A percentile compares a stretch with the other conserved stretches of the same genome.
Evolutionary conservation across 352 stramenopile species (phyloP).

Genomic region (Pythium plurisporium): DNA sequence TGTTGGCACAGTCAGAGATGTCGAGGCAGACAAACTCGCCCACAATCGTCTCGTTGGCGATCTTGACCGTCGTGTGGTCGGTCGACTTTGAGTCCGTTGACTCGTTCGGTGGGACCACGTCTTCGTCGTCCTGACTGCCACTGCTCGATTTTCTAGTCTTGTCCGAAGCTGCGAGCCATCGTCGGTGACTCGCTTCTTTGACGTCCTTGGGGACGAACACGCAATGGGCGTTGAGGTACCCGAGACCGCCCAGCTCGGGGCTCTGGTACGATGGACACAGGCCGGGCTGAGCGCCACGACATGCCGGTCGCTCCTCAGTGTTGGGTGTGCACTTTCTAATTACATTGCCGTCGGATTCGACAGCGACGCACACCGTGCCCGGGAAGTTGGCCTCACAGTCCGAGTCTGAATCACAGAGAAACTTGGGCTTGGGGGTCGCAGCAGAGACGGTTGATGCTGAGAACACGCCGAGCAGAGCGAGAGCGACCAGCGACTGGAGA

Average conservation of each 20-base stretch:
- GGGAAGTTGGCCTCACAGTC: constrained; percentile 64
- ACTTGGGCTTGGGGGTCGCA: constrained; percentile 17
- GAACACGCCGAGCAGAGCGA: too few species aligned
- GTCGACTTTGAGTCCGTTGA: background rate
- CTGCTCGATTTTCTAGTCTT: too few species aligned
- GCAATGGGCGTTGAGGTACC: constrained; percentile 74
- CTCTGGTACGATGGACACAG: constrained; percentile 74
- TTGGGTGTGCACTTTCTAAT: constrained; percentile 76
- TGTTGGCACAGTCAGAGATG: constrained; percentile 35
- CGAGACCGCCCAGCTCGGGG: constrained; percentile 31
- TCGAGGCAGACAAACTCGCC: constrained; percentile 45
- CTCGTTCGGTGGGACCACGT: background rate
- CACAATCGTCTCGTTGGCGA: constrained; percentile 45
- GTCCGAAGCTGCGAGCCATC: too few species aligned
- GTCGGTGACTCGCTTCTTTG: too few species aligned
- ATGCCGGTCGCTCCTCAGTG: constrained; percentile 57
- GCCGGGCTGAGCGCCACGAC: constrained; percentile 52
- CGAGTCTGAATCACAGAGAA: constrained; percentile 54
- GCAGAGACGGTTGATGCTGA: background rate
- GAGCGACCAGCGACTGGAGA: background rate
- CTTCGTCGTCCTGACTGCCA: background rate
- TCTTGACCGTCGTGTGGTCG: constrained; percentile 23
- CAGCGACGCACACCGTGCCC: constrained; percentile 60
- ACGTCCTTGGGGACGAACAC: constrained; percentile 61
- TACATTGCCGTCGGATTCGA: constrained; percentile 60